phyloP scores from a whole-genome alignment of 345 rosid genomes.

The Conringia planisiliqua region DNA sequence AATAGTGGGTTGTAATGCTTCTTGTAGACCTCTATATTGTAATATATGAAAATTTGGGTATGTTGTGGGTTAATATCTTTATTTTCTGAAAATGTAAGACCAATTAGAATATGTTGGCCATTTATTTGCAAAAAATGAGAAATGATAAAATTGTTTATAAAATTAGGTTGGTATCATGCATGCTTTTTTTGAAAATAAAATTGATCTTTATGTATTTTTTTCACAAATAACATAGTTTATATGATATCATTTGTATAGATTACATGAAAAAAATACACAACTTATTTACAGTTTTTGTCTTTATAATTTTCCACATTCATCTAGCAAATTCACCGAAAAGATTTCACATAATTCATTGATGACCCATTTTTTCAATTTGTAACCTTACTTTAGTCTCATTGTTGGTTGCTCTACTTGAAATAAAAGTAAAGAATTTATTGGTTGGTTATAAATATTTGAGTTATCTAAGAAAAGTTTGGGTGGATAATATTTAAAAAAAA shows the following conservation, averaged over 20 bases:
- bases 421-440: neutral
- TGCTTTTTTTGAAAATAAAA: neutral
- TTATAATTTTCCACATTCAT: neutral
- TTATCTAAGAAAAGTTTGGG: constrained; percentile 5
- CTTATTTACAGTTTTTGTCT: neutral
- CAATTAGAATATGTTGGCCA: neutral
- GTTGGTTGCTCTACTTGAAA: neutral
- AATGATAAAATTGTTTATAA: neutral
- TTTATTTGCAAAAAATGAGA: neutral
- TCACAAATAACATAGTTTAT: neutral
- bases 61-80: neutral
- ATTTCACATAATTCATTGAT: neutral
- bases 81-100: neutral
- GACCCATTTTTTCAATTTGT: neutral
- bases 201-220: neutral
- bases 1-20: constrained; percentile 13
- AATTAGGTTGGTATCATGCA: neutral
- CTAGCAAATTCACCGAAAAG: neutral
- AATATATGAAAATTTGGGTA: constrained; percentile 1
- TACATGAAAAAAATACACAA: neutral
- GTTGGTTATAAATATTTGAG: constrained; percentile 14
- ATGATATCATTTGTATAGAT: neutral
- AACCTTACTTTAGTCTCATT: neutral
- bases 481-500: neutral
- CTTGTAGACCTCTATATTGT: constrained; percentile 18